phyloP scores from a whole-genome alignment of 1,284 basidiomycete species.

The Naganishia sp. region DNA sequence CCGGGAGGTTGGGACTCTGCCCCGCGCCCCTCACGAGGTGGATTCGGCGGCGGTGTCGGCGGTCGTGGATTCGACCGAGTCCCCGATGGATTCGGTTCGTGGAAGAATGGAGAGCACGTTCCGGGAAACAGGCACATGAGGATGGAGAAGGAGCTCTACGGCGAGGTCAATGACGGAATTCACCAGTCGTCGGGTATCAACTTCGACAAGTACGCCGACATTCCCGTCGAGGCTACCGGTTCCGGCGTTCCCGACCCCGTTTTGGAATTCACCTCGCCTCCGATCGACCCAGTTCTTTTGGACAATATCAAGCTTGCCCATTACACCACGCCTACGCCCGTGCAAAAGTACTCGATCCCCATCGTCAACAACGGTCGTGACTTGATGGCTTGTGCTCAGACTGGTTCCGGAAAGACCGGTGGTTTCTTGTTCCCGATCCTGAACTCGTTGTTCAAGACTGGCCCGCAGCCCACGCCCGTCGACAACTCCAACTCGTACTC shows the following conservation, averaged over 20 bases:
- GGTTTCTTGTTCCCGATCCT: slow-evolving; percentile 99
- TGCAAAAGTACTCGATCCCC: slow-evolving; percentile 99
- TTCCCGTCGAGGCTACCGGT: slow-evolving; percentile 97
- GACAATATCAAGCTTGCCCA: slow-evolving; percentile 92
- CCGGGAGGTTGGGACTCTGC: slow-evolving; percentile 59
- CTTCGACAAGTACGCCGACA: slow-evolving; percentile 99
- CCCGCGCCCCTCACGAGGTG: slow-evolving; percentile 46
- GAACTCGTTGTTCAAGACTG: slow-evolving; percentile 84
- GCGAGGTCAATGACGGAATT: slow-evolving; percentile 73
- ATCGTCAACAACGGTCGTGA: slow-evolving; percentile 89
- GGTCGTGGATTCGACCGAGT: slow-evolving; percentile 57
- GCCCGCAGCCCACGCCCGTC: slow-evolving; percentile 70
- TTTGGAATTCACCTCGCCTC: slow-evolving; percentile 80
- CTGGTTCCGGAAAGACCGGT: slow-evolving; percentile 98
- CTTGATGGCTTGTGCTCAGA: slow-evolving; percentile 99
- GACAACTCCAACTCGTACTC: slow-evolving; percentile 61
- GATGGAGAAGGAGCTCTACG: slow-evolving; percentile 94
- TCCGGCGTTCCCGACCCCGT: slow-evolving; percentile 93
- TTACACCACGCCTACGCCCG: slow-evolving; percentile 94
- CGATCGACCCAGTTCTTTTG: slow-evolving; percentile 87
- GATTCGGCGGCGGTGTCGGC: slow-evolving; percentile 56
- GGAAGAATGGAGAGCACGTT: slow-evolving; percentile 88
- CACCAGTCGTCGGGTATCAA: slow-evolving; percentile 90
- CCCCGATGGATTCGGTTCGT: slow-evolving; percentile 70
- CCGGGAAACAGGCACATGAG: slow-evolving; percentile 77